A percentile compares a stretch with the other conserved stretches of the same genome.
phyloP scores from a whole-genome alignment of 805 yeast species.

The Kluyveromyces aestuarii region DNA sequence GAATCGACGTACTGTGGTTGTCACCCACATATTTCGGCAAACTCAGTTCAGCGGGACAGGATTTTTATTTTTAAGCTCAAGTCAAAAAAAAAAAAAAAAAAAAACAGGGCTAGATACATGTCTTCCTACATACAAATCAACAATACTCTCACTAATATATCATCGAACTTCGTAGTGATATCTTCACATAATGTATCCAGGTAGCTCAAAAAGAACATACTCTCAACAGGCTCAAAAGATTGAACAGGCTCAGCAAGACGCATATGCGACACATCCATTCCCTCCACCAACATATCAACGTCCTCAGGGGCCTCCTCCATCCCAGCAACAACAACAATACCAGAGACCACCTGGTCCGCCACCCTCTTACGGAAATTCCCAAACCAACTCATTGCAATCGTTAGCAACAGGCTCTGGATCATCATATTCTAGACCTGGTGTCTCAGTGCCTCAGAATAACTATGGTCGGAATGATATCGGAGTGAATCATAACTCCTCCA shows the following conservation, averaged over 20 bases:
- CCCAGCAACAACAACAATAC: slow-evolving; percentile 6
- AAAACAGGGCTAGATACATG: background rate
- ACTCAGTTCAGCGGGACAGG: too few relatives aligned
- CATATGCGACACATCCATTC: slow-evolving; percentile 3
- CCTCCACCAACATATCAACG: slow-evolving; percentile 6
- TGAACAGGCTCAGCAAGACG: background rate
- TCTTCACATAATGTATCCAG: background rate
- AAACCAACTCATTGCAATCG: background rate
- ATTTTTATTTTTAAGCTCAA: background rate
- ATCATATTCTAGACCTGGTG: slow-evolving; percentile 2
- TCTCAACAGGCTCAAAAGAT: background rate
- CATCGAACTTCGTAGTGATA: background rate
- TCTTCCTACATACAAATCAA: background rate
- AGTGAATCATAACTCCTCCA: slow-evolving; percentile 7
- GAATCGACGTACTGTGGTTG: too few relatives aligned
- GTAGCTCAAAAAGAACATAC: slow-evolving; percentile 1
- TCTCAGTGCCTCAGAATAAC: background rate
- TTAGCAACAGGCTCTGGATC: background rate
- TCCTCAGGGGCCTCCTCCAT: slow-evolving; percentile 15
- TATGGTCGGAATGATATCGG: slow-evolving; percentile 4
- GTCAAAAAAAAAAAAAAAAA: background rate
- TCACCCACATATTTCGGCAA: too few relatives aligned
- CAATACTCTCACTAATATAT: too few relatives aligned
- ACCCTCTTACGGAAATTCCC: slow-evolving; percentile 6
- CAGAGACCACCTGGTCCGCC: slow-evolving; percentile 15